Conservation (phyloP, 2,329 filamentous ascomycete genomes). For the Alternaria triticina region DNA sequence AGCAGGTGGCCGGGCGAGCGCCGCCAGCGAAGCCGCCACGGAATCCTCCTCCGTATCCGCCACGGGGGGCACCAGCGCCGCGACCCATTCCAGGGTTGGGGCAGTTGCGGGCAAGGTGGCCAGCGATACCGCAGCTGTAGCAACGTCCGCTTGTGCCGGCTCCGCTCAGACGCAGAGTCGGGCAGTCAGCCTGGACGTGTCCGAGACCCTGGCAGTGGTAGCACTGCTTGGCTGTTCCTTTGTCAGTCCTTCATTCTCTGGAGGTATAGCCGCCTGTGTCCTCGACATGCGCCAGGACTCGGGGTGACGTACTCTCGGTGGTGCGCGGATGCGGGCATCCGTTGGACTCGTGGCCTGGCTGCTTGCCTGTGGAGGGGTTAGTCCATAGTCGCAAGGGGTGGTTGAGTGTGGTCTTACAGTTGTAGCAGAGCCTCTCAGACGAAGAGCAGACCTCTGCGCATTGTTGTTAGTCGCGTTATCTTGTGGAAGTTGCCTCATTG, state of each 20-base stretch:
- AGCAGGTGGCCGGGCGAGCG: slow-evolving; percentile 69
- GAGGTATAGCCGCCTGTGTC: background rate
- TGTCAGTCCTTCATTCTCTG: slow-evolving; percentile 17
- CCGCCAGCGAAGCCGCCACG: slow-evolving; percentile 78
- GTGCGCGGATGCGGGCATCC: slow-evolving; percentile 95
- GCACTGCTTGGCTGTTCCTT: slow-evolving; percentile 85
- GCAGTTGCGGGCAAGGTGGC: slow-evolving; percentile 91
- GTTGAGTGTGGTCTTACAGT: slow-evolving; percentile 70
- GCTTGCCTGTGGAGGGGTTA: slow-evolving; percentile 66
- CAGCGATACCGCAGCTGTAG: slow-evolving; percentile 94
- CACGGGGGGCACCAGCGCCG: slow-evolving; percentile 70
- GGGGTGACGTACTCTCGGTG: slow-evolving; percentile 73
- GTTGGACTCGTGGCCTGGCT: slow-evolving; percentile 96
- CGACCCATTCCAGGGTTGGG: slow-evolving; percentile 75
- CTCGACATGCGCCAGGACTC: background rate
- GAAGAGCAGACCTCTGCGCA: slow-evolving; percentile 89
- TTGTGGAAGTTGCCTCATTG: slow-evolving; percentile 7
- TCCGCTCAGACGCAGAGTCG: slow-evolving; percentile 87
- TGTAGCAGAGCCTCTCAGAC: slow-evolving; percentile 98
- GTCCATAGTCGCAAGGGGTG: slow-evolving; percentile 12
- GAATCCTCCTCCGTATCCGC: slow-evolving; percentile 71
- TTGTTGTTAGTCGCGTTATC: slow-evolving; percentile 29
- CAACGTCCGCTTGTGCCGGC: slow-evolving; percentile 83
- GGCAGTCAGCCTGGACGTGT: slow-evolving; percentile 98
- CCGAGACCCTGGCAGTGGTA: slow-evolving; percentile 99